Evolutionary conservation across 768 basidiomycete genomes (phyloP).

Genomic region (Cystobasidiopsis lactophilus): DNA sequence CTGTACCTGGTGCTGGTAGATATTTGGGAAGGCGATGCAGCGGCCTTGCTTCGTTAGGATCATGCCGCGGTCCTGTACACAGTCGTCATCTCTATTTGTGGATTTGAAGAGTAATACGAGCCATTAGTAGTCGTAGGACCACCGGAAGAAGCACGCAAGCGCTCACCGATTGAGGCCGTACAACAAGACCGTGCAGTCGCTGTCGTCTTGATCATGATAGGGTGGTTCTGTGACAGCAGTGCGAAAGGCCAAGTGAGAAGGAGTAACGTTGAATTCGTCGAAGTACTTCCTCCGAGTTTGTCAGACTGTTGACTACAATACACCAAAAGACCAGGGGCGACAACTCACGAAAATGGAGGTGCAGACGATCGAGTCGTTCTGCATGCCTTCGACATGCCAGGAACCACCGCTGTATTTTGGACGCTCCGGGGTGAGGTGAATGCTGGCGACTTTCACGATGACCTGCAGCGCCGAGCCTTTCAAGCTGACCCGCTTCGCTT

Average conservation of each 20-base stretch:
- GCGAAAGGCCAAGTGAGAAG: conserved; percentile 14
- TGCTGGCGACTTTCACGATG: conserved; percentile 25
- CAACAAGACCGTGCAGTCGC: too few relatives aligned
- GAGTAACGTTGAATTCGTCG: conserved; percentile 23
- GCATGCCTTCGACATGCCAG: conserved; percentile 29
- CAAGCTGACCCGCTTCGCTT: neutral
- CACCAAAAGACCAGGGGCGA: too few relatives aligned
- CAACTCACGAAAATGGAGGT: neutral
- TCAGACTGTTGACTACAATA: too few relatives aligned
- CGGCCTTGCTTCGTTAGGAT: conserved; percentile 27
- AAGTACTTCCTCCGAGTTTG: conserved; percentile 20
- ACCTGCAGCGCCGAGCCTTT: conserved; percentile 17
- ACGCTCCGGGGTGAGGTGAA: conserved; percentile 26
- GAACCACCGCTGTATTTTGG: conserved; percentile 33
- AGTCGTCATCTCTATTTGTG: neutral
- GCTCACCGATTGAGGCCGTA: too few relatives aligned
- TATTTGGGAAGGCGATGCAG: conserved; percentile 35
- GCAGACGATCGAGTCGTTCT: conserved; percentile 22
- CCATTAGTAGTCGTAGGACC: neutral
- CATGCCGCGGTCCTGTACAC: conserved; percentile 28
- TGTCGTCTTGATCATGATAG: too few relatives aligned
- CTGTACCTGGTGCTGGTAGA: conserved; percentile 33
- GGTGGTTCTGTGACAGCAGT: too few relatives aligned
- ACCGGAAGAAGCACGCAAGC: too few relatives aligned
- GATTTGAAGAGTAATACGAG: too few relatives aligned